Conservation (phyloP, 2,329 filamentous ascomycete genomes). For the Ceratocystis cacaofunesta region DNA sequence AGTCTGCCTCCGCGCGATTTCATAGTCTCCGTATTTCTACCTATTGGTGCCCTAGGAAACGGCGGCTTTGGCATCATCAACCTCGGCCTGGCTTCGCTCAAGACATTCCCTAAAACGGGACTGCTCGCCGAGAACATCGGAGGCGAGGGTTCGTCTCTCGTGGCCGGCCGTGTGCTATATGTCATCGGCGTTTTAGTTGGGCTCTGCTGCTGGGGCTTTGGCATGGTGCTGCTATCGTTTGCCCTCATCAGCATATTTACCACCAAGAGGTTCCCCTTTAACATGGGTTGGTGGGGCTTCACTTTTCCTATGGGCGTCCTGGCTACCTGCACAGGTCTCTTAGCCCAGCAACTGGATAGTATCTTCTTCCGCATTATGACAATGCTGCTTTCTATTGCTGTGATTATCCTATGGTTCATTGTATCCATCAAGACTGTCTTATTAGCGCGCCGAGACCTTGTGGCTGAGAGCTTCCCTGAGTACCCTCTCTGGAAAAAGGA, state of each 20-base stretch:
- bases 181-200: conserved; percentile 38
- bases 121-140: conserved; percentile 20
- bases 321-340: conserved; percentile 27
- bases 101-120: conserved; percentile 27
- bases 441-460: conserved; percentile 20
- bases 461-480: conserved; percentile 16
- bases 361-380: conserved; percentile 30
- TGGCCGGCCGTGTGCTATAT: conserved; percentile 40
- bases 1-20: conserved; percentile 51
- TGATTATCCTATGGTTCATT: conserved; percentile 30
- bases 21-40: conserved; percentile 53
- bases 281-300: conserved; percentile 35
- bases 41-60: conserved; percentile 51
- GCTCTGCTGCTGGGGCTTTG: conserved; percentile 32
- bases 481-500: conserved; percentile 17
- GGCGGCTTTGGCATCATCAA: conserved; percentile 47
- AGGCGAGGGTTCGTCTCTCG: conserved; percentile 6
- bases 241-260: conserved; percentile 30
- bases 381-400: conserved; percentile 27
- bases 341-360: conserved; percentile 30
- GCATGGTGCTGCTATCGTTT: conserved; percentile 30
- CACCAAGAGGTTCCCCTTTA: conserved; percentile 30
- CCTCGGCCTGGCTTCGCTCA: conserved; percentile 33
- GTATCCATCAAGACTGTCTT: conserved; percentile 28
- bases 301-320: conserved; percentile 33